Evolutionary conservation across 2,329 filamentous ascomycete genomes (phyloP), one percentile per base, ranked within the genome.

Genomic region (Fusarium sp.): DNA sequence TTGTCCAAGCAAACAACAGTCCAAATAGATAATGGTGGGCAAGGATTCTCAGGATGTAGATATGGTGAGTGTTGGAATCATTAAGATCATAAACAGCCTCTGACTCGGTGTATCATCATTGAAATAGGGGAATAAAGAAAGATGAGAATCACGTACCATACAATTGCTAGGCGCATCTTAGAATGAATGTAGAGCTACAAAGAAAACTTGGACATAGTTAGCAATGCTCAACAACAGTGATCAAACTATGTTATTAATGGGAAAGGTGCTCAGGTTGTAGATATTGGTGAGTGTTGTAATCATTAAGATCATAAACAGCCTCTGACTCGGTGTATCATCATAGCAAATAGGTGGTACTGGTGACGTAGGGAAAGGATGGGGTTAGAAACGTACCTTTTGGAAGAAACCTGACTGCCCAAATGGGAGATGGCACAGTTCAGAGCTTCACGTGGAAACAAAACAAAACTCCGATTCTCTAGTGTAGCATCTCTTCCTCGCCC

Each of bases 41-140:
- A 17, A 4, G 24, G 28, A 28, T 61, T 61, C 63, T 70, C 68
- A 70, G 68, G 59, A 71, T 63, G 59, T 73, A 73, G 72, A 73
- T 69, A 63, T 65, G 67, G 77, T 79, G 73, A 78, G 72, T 53
- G 71, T 78, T 78, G 69, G 74, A 82, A 81, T 81, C 79, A 81
- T 71, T 42, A 57, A 64, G 59, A 78, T 83, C 81, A 83, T 83
- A 83, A 83, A 83, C 81, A 83, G 81, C 81, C 81, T 83, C 81
- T 82, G 80, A 80, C 74, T 74, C 74, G 58, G 67, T 70, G 56
- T 76, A 75, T 82, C 80, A 82, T 83, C 80, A 82, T 79, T 66
- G 69, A 71, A 77, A 58, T 31, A 14, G 31, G 39, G 38, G 20
- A 40, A 42, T 33, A 8, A 17, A 20, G 26, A 28, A 14, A 26